These are phyloP conservation scores for Leccinum barrowsii DNA, from an alignment of 768 basidiomycete species.

Conservation along the genomic window DNA sequence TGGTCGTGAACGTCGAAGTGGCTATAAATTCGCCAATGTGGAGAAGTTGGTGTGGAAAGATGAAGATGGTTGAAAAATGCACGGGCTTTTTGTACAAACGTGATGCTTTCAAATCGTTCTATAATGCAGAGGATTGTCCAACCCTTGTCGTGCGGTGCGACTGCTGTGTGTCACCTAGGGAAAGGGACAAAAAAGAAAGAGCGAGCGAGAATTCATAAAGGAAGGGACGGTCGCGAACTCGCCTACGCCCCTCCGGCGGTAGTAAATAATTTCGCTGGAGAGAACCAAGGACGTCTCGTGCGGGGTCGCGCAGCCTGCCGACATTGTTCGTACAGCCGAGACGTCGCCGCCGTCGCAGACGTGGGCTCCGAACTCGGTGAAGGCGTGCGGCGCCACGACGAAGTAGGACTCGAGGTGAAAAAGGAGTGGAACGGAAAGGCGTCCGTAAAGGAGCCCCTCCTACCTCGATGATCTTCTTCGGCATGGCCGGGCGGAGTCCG, in stretches of 20 bases:
- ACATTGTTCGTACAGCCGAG: slow-evolving; percentile 31
- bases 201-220: slow-evolving; percentile 1
- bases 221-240: slow-evolving; percentile 1
- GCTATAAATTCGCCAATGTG: slow-evolving; percentile 18
- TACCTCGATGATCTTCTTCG: slow-evolving; percentile 26
- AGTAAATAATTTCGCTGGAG: slow-evolving; percentile 48
- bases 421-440: slow-evolving; percentile 47
- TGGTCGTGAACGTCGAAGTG: slow-evolving; percentile 25
- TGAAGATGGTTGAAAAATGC: slow-evolving; percentile 8
- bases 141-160: slow-evolving; percentile 1
- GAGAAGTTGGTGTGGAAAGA: slow-evolving; percentile 1
- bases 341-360: slow-evolving; percentile 22
- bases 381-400: slow-evolving; percentile 35
- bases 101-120: slow-evolving; percentile 20
- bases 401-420: slow-evolving; percentile 31
- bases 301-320: slow-evolving; percentile 35
- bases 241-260: slow-evolving; percentile 37
- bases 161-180: slow-evolving; percentile 1
- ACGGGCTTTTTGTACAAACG: slow-evolving; percentile 19
- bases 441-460: slow-evolving; percentile 33
- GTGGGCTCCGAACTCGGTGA: slow-evolving; percentile 35
- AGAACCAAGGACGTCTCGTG: slow-evolving; percentile 52
- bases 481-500: slow-evolving; percentile 20
- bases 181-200: slow-evolving; percentile 1
- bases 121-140: slow-evolving; percentile 5